A percentile compares a stretch with the other conserved stretches of the same genome.
Conservation (phyloP, 768 basidiomycete species). For the Trametes cingulata region DNA sequence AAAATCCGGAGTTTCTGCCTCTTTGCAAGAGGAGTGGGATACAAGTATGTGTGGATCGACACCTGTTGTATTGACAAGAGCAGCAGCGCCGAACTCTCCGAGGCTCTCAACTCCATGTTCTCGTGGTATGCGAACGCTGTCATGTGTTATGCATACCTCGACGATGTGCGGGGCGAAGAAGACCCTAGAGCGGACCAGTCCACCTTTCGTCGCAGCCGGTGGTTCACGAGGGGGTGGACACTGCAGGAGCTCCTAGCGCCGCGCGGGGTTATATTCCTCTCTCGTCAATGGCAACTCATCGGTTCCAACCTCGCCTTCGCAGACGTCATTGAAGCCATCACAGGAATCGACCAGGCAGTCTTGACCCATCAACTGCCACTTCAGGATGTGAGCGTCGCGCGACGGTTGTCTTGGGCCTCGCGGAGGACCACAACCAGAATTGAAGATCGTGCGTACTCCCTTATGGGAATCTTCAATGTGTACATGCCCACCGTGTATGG, state of each 20-base stretch:
- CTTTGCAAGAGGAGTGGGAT: not conserved
- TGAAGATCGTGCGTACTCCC: slow-evolving; percentile 4
- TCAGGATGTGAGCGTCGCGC: slow-evolving; percentile 4
- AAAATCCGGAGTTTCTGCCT: slow-evolving; percentile 7
- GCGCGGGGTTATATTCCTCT: slow-evolving; percentile 4
- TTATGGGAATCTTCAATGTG: slow-evolving; percentile 10
- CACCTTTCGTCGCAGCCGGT: not conserved
- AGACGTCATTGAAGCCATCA: slow-evolving; percentile 1
- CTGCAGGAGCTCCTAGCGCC: slow-evolving; percentile 14
- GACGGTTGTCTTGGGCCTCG: slow-evolving; percentile 10
- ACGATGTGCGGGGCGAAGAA: slow-evolving; percentile 6
- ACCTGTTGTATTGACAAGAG: slow-evolving; percentile 19
- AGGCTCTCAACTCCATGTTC: slow-evolving; percentile 16
- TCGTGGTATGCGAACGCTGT: slow-evolving; percentile 7
- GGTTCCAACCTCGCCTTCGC: slow-evolving; percentile 9
- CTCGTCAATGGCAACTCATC: slow-evolving; percentile 1
- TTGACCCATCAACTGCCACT: slow-evolving; percentile 2
- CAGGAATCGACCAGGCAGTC: not conserved
- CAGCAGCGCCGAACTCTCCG: slow-evolving; percentile 15
- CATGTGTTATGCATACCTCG: slow-evolving; percentile 12
- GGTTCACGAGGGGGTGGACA: slow-evolving; percentile 13
- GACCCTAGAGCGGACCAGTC: not conserved
- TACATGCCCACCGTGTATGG: slow-evolving; percentile 10
- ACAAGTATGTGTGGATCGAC: slow-evolving; percentile 13
- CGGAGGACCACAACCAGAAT: not conserved